These are phyloP conservation scores for Austroboletus niveus DNA, from an alignment of 1,284 basidiomycete genomes.

Conservation along the genomic window DNA sequence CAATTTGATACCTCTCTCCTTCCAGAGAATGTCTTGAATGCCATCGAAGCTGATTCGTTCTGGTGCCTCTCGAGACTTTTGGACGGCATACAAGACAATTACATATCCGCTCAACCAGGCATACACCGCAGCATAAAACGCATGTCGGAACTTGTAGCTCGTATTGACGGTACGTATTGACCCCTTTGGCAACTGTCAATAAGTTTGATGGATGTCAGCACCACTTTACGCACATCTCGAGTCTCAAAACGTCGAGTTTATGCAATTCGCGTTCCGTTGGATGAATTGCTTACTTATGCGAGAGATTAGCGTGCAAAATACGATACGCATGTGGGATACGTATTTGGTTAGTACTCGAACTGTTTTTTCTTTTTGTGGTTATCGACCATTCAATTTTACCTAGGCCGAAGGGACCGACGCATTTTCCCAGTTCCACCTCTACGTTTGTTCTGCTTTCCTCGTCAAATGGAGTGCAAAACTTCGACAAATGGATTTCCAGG, in stretches of 20 bases:
- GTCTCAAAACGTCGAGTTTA: conserved; percentile 91
- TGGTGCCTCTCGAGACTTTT: conserved; percentile 94
- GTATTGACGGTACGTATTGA: conserved; percentile 74
- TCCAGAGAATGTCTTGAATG: conserved; percentile 66
- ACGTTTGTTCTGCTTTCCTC: conserved; percentile 94
- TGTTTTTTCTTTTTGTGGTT: not conserved
- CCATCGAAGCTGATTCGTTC: conserved; percentile 93
- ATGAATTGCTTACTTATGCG: conserved; percentile 98
- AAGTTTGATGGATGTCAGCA: conserved; percentile 42
- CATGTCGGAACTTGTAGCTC: conserved; percentile 89
- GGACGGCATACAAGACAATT: conserved; percentile 97
- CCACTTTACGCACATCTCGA: conserved; percentile 82
- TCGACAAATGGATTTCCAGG: conserved; percentile 95
- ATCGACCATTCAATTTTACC: conserved; percentile 1
- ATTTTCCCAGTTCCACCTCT: conserved; percentile 95
- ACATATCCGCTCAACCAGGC: conserved; percentile 92
- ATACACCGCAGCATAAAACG: conserved; percentile 89
- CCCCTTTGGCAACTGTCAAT: not conserved
- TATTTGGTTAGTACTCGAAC: conserved; percentile 70
- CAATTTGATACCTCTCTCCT: conserved; percentile 79
- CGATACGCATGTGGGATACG: conserved; percentile 98
- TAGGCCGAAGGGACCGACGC: conserved; percentile 94
- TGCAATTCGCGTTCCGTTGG: conserved; percentile 98
- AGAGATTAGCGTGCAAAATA: conserved; percentile 92
- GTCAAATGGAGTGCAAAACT: conserved; percentile 90